Conservation (phyloP, 352 stramenopile species). For the Phytopythium helicoides region DNA sequence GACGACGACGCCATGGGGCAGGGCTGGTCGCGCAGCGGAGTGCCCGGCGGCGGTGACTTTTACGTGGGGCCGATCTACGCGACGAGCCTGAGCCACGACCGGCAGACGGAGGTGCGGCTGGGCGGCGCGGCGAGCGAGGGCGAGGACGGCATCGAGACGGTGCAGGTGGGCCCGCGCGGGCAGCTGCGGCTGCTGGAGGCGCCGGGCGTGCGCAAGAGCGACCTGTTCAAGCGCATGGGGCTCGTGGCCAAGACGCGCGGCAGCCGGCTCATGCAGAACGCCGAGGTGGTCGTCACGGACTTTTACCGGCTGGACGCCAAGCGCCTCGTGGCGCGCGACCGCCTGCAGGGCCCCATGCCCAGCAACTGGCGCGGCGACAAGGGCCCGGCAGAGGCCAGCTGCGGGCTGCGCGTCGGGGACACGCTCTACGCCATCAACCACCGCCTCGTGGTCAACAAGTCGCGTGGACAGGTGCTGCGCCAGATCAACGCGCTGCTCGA, state of each 20-base stretch:
- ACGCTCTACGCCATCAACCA: conserved; percentile 87
- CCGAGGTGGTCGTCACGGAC: conserved; percentile 76
- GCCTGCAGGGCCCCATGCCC: conserved; percentile 53
- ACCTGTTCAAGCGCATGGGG: conserved; percentile 79
- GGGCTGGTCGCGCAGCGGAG: conserved; percentile 50
- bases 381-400: conserved; percentile 69
- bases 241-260: conserved; percentile 82
- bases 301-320: conserved; percentile 79
- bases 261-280: conserved; percentile 84
- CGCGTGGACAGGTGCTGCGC: conserved; percentile 76
- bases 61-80: conserved; percentile 84
- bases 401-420: conserved; percentile 71
- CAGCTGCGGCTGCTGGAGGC: conserved; percentile 71
- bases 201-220: conserved; percentile 50
- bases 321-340: conserved; percentile 71
- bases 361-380: conserved; percentile 73
- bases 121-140: conserved; percentile 42
- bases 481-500: conserved; percentile 76
- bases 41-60: conserved; percentile 68
- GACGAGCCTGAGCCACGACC: conserved; percentile 82
- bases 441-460: conserved; percentile 86
- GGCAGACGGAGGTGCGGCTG: conserved; percentile 80
- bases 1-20: conserved; percentile 46
- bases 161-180: conserved; percentile 65
- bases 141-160: conserved; percentile 34